Conservation (phyloP, 2,329 filamentous ascomycete genomes). For the Botrytis medusae region DNA sequence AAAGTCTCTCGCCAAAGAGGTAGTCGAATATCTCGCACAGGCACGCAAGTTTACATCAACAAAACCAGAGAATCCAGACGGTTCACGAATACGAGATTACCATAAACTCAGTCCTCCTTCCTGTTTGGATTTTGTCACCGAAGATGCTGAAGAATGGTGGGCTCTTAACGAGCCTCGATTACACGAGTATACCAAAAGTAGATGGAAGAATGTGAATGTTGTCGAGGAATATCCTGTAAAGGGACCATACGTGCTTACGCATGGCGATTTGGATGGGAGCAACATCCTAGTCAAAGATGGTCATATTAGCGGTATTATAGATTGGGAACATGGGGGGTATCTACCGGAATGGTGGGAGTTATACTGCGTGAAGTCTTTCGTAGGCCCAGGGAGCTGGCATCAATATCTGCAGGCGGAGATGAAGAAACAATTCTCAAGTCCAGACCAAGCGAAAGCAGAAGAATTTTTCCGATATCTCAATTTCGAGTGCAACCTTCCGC, state of each 20-base stretch:
- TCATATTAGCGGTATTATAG: background rate
- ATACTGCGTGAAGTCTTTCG: too few species aligned
- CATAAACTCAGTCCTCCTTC: background rate
- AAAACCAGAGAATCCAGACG: background rate
- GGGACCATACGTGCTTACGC: background rate
- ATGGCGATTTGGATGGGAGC: background rate
- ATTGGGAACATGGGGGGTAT: background rate
- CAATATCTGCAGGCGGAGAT: too few species aligned
- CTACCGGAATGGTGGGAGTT: slow-evolving; percentile 4
- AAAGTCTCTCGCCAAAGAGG: background rate
- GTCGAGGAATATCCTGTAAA: background rate
- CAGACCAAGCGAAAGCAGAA: too few species aligned
- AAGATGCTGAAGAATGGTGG: slow-evolving; percentile 3
- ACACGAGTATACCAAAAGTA: background rate
- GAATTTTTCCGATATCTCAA: too few species aligned
- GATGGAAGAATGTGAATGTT: too few species aligned
- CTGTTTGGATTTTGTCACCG: background rate
- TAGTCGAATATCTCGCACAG: slow-evolving; percentile 11
- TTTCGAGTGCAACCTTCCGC: too few species aligned
- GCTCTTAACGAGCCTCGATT: background rate
- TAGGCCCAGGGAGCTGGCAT: too few species aligned
- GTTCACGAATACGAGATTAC: background rate
- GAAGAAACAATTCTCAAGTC: too few species aligned
- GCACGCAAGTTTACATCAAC: background rate
- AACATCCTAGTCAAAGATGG: background rate